A percentile compares a stretch with the other conserved stretches of the same genome.
phyloP scores from a whole-genome alignment of 2,329 filamentous ascomycete species.

The Trichoderma pleuroti region DNA sequence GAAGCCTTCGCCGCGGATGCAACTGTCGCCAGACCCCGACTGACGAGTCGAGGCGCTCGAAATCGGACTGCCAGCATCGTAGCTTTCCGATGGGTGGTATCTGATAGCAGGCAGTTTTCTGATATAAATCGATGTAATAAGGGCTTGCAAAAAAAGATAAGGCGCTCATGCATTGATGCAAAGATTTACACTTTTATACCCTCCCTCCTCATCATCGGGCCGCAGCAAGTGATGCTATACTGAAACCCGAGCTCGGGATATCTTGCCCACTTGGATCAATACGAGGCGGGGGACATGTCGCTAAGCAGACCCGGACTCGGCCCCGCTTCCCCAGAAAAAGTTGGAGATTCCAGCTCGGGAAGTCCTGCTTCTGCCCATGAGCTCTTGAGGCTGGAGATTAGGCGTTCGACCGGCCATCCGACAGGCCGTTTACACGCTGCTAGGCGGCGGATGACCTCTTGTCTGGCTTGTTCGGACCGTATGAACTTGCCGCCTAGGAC shows the following conservation, averaged over 20 bases:
- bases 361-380: conserved; percentile 26
- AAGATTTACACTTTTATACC: not conserved
- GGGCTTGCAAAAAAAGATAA: not conserved
- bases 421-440: conserved; percentile 33
- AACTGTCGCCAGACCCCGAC: conserved; percentile 6
- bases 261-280: conserved; percentile 8
- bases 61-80: conserved; percentile 11
- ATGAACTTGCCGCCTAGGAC: conserved; percentile 33
- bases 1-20: not conserved
- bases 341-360: not conserved
- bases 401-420: conserved; percentile 39
- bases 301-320: conserved; percentile 15
- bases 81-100: not conserved
- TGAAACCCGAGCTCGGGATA: conserved; percentile 34
- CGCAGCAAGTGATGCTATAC: conserved; percentile 9
- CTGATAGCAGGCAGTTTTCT: not conserved
- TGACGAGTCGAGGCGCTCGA: conserved; percentile 2
- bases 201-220: not conserved
- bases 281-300: conserved; percentile 1
- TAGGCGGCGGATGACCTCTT: conserved; percentile 34
- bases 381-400: conserved; percentile 31
- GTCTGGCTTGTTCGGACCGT: conserved; percentile 23
- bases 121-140: not conserved
- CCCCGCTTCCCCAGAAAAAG: conserved; percentile 8
- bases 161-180: not conserved